Conservation (phyloP, 2,329 filamentous ascomycete species). For the Fusarium sp. region DNA sequence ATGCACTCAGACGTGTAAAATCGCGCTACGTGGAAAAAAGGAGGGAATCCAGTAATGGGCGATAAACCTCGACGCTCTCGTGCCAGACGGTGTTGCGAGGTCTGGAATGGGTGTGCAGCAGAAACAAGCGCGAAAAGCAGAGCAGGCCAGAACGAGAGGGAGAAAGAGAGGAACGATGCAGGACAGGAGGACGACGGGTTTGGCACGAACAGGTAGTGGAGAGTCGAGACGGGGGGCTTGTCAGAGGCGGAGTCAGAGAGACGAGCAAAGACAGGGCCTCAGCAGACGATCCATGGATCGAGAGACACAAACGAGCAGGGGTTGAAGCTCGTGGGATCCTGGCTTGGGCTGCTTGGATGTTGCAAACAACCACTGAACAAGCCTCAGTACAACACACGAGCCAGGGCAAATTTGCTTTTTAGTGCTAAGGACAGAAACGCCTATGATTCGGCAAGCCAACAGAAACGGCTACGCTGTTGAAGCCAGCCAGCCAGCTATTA, state of each 20-base stretch:
- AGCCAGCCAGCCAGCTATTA: constrained; percentile 1
- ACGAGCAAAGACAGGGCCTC: constrained; percentile 21
- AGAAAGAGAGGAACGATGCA: constrained; percentile 31
- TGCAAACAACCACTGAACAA: constrained; percentile 32
- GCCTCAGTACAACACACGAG: constrained; percentile 23
- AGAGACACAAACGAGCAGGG: constrained; percentile 34
- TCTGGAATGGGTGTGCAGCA: constrained; percentile 45
- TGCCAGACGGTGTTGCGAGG: constrained; percentile 49
- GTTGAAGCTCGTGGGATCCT: constrained; percentile 24
- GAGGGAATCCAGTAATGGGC: constrained; percentile 36
- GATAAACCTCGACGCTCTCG: constrained; percentile 45
- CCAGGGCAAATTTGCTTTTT: constrained; percentile 16
- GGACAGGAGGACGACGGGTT: constrained; percentile 25
- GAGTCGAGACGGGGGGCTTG: constrained; percentile 28
- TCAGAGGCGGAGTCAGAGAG: constrained; percentile 38
- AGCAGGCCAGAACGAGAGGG: constrained; percentile 33
- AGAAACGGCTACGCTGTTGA: background rate
- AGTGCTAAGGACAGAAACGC: background rate
- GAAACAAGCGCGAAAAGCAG: constrained; percentile 39
- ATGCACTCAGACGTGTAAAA: constrained; percentile 28
- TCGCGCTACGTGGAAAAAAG: constrained; percentile 31
- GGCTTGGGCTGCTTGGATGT: background rate
- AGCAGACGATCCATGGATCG: constrained; percentile 17
- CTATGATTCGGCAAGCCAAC: constrained; percentile 21
- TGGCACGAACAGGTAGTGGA: constrained; percentile 33